Conservation (phyloP, 805 yeast species). For the Saccharomycopsis lassenensis region DNA sequence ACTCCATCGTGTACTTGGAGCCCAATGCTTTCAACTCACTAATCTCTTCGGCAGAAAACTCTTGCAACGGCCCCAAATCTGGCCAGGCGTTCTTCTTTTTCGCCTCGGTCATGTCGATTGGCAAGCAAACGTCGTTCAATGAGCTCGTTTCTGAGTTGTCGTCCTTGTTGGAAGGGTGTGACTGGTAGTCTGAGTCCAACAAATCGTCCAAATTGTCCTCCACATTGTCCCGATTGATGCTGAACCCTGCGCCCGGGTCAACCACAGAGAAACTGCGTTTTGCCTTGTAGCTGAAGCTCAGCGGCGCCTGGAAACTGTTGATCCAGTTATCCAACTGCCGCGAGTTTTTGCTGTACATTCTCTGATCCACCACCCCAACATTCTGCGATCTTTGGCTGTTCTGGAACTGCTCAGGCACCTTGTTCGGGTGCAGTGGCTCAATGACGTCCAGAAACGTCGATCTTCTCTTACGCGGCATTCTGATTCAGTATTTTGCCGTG, state of each 20-base stretch:
- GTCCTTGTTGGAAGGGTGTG: conserved; percentile 10
- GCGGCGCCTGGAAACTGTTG: neutral
- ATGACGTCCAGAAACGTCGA: conserved; percentile 10
- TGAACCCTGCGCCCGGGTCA: neutral
- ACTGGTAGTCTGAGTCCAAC: conserved; percentile 16
- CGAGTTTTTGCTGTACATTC: conserved; percentile 4
- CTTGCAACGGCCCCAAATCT: conserved; percentile 9
- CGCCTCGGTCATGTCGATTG: conserved; percentile 42
- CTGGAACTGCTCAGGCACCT: too few relatives aligned
- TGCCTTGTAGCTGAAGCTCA: conserved; percentile 9
- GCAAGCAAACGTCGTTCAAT: conserved; percentile 86
- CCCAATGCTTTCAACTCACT: conserved; percentile 28
- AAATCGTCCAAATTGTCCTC: conserved; percentile 14
- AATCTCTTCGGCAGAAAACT: conserved; percentile 51
- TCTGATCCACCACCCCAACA: conserved; percentile 12
- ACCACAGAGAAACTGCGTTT: conserved; percentile 5
- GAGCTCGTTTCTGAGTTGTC: conserved; percentile 44
- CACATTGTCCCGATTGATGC: too few relatives aligned
- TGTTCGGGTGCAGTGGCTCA: too few relatives aligned
- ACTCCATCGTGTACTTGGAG: conserved; percentile 5
- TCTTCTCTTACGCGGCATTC: conserved; percentile 4
- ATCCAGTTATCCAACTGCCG: neutral
- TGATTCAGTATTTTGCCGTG: too few relatives aligned
- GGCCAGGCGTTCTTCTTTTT: conserved; percentile 21
- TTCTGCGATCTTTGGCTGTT: neutral